A percentile compares a stretch with the other conserved stretches of the same genome.
Evolutionary conservation across 495 filamentous ascomycete species (phyloP).

Genomic region (Aspergillus indologenus): DNA sequence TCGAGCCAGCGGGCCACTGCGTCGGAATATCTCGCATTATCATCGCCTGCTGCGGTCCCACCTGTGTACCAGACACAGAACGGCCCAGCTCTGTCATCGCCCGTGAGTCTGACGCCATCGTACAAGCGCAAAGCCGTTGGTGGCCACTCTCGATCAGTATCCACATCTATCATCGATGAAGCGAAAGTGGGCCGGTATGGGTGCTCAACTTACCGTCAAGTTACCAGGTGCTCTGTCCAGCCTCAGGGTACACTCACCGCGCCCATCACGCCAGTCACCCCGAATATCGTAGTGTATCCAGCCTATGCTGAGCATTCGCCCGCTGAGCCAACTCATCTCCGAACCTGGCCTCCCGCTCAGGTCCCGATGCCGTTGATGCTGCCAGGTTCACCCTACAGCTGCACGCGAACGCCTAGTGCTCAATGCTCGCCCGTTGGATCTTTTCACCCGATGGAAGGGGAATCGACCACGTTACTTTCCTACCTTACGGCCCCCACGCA

Average conservation of each 20-base stretch:
- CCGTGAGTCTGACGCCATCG: slow-evolving; percentile 57
- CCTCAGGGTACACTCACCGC: slow-evolving; percentile 46
- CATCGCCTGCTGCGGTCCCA: slow-evolving; percentile 49
- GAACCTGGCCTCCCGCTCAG: slow-evolving; percentile 27
- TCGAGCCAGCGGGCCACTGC: slow-evolving; percentile 61
- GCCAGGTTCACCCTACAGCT: slow-evolving; percentile 42
- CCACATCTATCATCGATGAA: slow-evolving; percentile 67
- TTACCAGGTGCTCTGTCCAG: slow-evolving; percentile 61
- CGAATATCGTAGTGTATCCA: slow-evolving; percentile 41
- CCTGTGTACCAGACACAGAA: slow-evolving; percentile 37
- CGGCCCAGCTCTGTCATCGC: slow-evolving; percentile 54
- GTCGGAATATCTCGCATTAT: slow-evolving; percentile 54
- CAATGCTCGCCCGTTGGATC: slow-evolving; percentile 49
- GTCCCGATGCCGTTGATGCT: slow-evolving; percentile 39
- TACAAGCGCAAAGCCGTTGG: slow-evolving; percentile 43
- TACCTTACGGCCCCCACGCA: slow-evolving; percentile 80
- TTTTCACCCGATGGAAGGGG: slow-evolving; percentile 34
- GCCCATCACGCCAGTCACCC: slow-evolving; percentile 43
- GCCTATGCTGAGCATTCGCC: slow-evolving; percentile 16
- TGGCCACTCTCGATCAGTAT: slow-evolving; percentile 59
- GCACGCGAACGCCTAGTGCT: slow-evolving; percentile 36
- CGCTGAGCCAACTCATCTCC: slow-evolving; percentile 13
- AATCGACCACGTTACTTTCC: slow-evolving; percentile 66
- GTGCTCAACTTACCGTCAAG: slow-evolving; percentile 77
- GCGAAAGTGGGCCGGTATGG: slow-evolving; percentile 64